These are phyloP conservation scores for Wallacemonas sp. DNA, from an alignment of 208 protist genomes.

Conservation along the genomic window DNA sequence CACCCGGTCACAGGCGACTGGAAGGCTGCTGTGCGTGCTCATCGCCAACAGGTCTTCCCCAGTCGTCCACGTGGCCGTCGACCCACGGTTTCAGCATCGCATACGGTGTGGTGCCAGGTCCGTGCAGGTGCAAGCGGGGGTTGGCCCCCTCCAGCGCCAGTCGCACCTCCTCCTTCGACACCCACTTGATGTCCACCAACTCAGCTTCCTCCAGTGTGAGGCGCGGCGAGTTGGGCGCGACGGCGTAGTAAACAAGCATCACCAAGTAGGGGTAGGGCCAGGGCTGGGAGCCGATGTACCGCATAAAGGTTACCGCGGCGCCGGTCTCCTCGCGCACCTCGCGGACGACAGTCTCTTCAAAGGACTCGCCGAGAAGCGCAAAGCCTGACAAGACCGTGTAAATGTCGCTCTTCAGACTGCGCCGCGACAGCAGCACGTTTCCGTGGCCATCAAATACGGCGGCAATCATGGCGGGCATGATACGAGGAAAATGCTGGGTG, in stretches of 20 bases:
- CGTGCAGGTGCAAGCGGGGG: constrained; percentile 24
- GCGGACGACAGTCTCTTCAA: constrained; percentile 47
- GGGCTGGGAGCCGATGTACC: constrained; percentile 57
- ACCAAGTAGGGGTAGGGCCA: constrained; percentile 45
- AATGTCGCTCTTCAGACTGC: constrained; percentile 6
- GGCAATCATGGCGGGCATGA: constrained; percentile 51
- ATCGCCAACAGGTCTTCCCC: background rate
- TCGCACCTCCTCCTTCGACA: constrained; percentile 45
- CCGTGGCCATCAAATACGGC: constrained; percentile 46
- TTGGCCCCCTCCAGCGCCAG: constrained; percentile 29
- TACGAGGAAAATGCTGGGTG: constrained; percentile 26
- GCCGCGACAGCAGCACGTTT: constrained; percentile 46
- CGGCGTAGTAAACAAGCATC: constrained; percentile 62
- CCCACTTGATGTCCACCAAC: constrained; percentile 45
- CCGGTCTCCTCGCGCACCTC: constrained; percentile 64
- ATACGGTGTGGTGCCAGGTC: constrained; percentile 32
- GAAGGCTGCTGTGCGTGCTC: too few relatives aligned
- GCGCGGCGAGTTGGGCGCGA: constrained; percentile 14
- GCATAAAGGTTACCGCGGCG: constrained; percentile 30
- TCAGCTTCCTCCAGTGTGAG: constrained; percentile 33
- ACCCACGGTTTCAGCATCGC: constrained; percentile 38
- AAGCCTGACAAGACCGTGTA: constrained; percentile 53
- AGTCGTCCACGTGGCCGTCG: constrained; percentile 15
- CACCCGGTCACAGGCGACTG: too few relatives aligned
- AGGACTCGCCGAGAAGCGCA: constrained; percentile 38